These are phyloP conservation scores for Fibroporia radiculosa DNA, from an alignment of 768 basidiomycete species.

Conservation along the genomic window DNA sequence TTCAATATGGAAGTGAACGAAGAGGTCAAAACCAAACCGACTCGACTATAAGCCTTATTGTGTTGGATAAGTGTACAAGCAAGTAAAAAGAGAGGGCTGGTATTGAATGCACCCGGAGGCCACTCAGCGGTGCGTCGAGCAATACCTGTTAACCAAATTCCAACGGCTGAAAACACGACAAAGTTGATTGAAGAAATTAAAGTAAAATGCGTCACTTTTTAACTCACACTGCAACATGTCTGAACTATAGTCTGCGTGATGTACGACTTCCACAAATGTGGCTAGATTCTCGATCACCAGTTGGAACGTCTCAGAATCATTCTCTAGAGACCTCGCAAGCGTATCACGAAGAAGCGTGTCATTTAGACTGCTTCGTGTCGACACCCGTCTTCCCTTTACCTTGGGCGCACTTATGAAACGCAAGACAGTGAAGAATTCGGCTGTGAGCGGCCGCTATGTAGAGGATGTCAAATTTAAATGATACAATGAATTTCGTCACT, in stretches of 20 bases:
- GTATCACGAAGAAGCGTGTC: constrained; percentile 52
- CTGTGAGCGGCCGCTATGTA: constrained; percentile 33
- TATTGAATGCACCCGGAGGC: constrained; percentile 39
- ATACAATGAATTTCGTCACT: constrained; percentile 7
- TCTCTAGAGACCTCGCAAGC: constrained; percentile 39
- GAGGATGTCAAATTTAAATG: constrained; percentile 1
- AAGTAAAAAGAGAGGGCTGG: constrained; percentile 48
- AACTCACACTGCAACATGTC: constrained; percentile 52
- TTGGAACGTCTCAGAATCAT: constrained; percentile 43
- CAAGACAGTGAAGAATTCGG: constrained; percentile 46
- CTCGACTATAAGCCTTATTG: constrained; percentile 51
- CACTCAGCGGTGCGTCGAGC: constrained; percentile 55
- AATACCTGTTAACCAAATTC: constrained; percentile 43
- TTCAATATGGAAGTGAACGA: neutral
- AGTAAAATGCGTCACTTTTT: neutral
- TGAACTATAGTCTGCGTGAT: constrained; percentile 42
- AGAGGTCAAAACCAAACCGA: constrained; percentile 20
- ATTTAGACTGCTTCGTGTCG: constrained; percentile 26
- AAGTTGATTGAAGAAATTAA: constrained; percentile 2
- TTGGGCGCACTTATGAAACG: constrained; percentile 36
- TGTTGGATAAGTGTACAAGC: constrained; percentile 46
- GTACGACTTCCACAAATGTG: constrained; percentile 49
- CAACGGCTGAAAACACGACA: constrained; percentile 38
- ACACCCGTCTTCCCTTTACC: constrained; percentile 22
- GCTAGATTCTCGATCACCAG: constrained; percentile 49